Evolutionary conservation across 768 basidiomycete genomes (phyloP).

Genomic region (Xerocomellus dryophilus): DNA sequence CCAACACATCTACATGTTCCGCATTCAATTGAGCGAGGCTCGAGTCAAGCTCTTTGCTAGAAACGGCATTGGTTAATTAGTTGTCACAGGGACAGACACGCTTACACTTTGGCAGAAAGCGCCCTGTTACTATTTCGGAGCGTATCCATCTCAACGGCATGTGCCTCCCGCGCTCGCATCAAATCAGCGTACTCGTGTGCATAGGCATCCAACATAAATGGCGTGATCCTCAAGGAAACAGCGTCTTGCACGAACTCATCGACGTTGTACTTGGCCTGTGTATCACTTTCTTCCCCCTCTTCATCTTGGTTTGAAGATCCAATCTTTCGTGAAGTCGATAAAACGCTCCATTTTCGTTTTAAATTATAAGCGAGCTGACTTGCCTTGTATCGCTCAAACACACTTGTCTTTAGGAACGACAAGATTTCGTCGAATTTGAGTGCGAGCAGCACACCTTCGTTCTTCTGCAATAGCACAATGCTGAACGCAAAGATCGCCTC

Average conservation of each 20-base stretch:
- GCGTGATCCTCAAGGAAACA: constrained; percentile 80
- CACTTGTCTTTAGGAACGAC: constrained; percentile 70
- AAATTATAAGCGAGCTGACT: neutral
- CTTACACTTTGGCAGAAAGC: constrained; percentile 78
- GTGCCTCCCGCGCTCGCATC: constrained; percentile 73
- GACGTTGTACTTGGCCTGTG: constrained; percentile 51
- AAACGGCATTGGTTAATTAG: constrained; percentile 7
- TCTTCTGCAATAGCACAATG: constrained; percentile 79
- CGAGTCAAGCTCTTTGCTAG: constrained; percentile 76
- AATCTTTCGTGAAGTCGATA: constrained; percentile 19
- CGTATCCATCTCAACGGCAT: constrained; percentile 78
- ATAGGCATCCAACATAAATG: constrained; percentile 93
- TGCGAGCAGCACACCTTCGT: constrained; percentile 72
- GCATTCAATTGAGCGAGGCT: constrained; percentile 74
- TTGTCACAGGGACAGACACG: constrained; percentile 7
- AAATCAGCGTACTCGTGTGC: constrained; percentile 86
- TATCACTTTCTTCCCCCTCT: constrained; percentile 18
- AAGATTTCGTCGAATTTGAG: constrained; percentile 93
- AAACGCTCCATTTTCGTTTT: neutral
- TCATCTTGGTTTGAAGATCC: constrained; percentile 28
- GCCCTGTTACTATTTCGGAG: constrained; percentile 77
- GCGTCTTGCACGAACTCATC: constrained; percentile 89
- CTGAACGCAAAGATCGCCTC: constrained; percentile 97
- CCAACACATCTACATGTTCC: constrained; percentile 79
- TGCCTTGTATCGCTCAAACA: constrained; percentile 83